A percentile compares a stretch with the other conserved stretches of the same genome.
phyloP scores from a whole-genome alignment of 1,139 yeast genomes.

The Saccharomyces hybrid region DNA sequence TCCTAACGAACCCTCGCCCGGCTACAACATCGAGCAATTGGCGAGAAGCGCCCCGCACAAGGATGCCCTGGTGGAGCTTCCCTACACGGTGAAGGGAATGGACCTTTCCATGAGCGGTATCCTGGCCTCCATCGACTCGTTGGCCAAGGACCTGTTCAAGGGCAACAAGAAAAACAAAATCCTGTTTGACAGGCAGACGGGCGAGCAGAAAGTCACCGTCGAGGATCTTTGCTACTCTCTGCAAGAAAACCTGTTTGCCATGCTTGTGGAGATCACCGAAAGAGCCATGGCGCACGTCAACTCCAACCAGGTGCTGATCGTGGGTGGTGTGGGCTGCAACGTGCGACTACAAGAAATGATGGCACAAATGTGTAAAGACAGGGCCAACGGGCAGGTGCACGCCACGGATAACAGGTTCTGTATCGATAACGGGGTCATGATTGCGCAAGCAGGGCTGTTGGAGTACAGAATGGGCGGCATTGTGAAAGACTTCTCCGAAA shows the following conservation, averaged over 20 bases:
- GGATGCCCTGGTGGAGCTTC: constrained; percentile 63
- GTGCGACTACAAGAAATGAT: constrained; percentile 90
- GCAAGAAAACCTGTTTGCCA: constrained; percentile 86
- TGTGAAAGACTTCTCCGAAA: constrained; percentile 49
- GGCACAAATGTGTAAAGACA: constrained; percentile 83
- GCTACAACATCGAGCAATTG: constrained; percentile 90
- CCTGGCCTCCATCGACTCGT: constrained; percentile 68
- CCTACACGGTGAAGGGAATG: constrained; percentile 98
- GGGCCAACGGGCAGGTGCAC: constrained; percentile 69
- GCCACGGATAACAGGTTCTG: constrained; percentile 97
- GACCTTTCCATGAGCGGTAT: constrained; percentile 96
- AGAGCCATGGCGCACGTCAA: constrained; percentile 98
- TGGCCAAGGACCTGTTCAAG: constrained; percentile 65
- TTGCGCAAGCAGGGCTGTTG: constrained; percentile 93
- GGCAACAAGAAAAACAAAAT: constrained; percentile 45
- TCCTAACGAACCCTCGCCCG: constrained; percentile 93
- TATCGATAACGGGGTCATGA: constrained; percentile 96
- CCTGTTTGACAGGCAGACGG: constrained; percentile 42
- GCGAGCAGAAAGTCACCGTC: constrained; percentile 50
- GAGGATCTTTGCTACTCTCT: constrained; percentile 89
- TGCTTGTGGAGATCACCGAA: constrained; percentile 96
- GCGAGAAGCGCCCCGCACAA: constrained; percentile 52
- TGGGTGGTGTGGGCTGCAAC: constrained; percentile 97
- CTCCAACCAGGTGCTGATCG: constrained; percentile 81
- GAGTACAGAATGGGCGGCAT: constrained; percentile 75